phyloP scores from a whole-genome alignment of 2,329 filamentous ascomycete species.

The Macroventuria anomochaeta region DNA sequence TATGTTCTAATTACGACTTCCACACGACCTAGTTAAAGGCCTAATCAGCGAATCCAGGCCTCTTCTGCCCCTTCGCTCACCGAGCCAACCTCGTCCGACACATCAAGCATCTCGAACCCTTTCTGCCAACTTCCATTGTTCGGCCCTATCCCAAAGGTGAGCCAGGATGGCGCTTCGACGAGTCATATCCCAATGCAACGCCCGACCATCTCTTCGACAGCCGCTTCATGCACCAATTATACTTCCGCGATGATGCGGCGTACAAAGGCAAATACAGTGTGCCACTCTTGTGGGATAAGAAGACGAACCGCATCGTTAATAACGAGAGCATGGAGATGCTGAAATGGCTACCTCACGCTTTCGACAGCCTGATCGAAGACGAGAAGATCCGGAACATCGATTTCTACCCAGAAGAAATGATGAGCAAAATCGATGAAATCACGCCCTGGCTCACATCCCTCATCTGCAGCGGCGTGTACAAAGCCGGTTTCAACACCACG shows the following conservation, averaged over 20 bases:
- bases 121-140: slow-evolving; percentile 65
- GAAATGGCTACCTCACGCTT: slow-evolving; percentile 63
- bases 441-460: slow-evolving; percentile 62
- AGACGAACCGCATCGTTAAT: slow-evolving; percentile 62
- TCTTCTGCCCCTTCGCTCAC: slow-evolving; percentile 72
- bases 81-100: slow-evolving; percentile 64
- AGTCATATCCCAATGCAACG: slow-evolving; percentile 64
- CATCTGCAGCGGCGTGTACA: slow-evolving; percentile 67
- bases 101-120: slow-evolving; percentile 62
- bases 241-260: slow-evolving; percentile 65
- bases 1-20: slow-evolving; percentile 17
- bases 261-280: slow-evolving; percentile 69
- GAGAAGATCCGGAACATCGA: slow-evolving; percentile 51
- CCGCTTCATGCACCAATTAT: slow-evolving; percentile 66
- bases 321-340: slow-evolving; percentile 67
- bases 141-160: slow-evolving; percentile 71
- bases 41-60: slow-evolving; percentile 51
- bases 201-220: slow-evolving; percentile 66
- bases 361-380: slow-evolving; percentile 57
- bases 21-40: not conserved
- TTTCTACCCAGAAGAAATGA: slow-evolving; percentile 61
- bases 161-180: slow-evolving; percentile 67
- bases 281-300: slow-evolving; percentile 68
- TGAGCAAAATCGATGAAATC: slow-evolving; percentile 59
- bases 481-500: slow-evolving; percentile 63